Evolutionary conservation across 2,329 filamentous ascomycete genomes (phyloP).

Genomic region (Paraphaeosphaeria minitans): DNA sequence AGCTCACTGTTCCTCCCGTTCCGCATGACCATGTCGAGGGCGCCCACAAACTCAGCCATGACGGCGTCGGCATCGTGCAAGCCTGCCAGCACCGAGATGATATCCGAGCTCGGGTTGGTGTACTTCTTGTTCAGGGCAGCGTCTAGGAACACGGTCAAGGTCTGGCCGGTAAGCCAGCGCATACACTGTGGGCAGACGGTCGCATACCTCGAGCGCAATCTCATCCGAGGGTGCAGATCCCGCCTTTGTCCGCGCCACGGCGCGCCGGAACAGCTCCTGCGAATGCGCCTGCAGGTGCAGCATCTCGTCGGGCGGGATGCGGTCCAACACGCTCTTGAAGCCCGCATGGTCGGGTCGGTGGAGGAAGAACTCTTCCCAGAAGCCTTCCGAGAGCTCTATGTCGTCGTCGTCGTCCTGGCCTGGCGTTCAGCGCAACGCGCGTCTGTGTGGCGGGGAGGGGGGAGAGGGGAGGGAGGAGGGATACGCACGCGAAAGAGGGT

Average conservation of each 20-base stretch:
- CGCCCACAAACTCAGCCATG: constrained; percentile 85
- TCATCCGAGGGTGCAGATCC: constrained; percentile 67
- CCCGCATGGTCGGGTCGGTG: constrained; percentile 76
- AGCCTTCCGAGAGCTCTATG: constrained; percentile 78
- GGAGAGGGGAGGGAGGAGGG: too few relatives aligned
- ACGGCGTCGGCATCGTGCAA: constrained; percentile 85
- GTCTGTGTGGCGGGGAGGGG: constrained; percentile 1
- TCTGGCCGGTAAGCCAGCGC: constrained; percentile 65
- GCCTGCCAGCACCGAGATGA: constrained; percentile 87
- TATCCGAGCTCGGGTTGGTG: constrained; percentile 92
- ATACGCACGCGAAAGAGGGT: constrained; percentile 69
- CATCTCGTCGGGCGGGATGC: constrained; percentile 74
- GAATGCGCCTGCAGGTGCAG: constrained; percentile 76
- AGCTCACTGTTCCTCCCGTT: constrained; percentile 71
- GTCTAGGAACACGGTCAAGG: constrained; percentile 84
- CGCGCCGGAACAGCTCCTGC: constrained; percentile 76
- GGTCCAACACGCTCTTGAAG: constrained; percentile 70
- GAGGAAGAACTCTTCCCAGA: constrained; percentile 96
- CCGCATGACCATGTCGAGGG: constrained; percentile 81
- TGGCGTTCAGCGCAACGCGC: constrained; percentile 20
- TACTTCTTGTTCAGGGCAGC: constrained; percentile 86
- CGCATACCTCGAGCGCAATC: constrained; percentile 82
- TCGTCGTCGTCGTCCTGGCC: constrained; percentile 61
- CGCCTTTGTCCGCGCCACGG: constrained; percentile 70
- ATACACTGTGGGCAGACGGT: background rate